A percentile compares a stretch with the other conserved stretches of the same genome.
phyloP scores from a whole-genome alignment of 1,284 basidiomycete species.

The Baeospora myosura region DNA sequence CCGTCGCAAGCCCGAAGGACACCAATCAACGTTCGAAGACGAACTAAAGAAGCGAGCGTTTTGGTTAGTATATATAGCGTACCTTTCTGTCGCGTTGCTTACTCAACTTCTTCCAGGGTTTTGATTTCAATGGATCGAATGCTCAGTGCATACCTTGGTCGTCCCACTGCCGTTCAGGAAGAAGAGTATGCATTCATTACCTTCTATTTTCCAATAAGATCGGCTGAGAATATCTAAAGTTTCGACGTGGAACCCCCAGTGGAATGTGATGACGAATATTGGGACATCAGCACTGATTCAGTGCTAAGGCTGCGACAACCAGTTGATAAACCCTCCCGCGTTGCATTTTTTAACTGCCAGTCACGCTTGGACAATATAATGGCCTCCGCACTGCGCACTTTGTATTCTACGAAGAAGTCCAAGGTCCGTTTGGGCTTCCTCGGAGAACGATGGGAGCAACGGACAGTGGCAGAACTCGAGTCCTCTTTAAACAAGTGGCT shows the following conservation, averaged over 20 bases:
- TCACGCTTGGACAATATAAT: conserved; percentile 54
- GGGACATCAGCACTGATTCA: conserved; percentile 29
- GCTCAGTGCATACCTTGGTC: conserved; percentile 45
- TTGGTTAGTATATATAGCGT: conserved; percentile 30
- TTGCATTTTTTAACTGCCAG: conserved; percentile 43
- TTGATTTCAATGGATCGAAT: conserved; percentile 37
- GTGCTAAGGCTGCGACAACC: conserved; percentile 42
- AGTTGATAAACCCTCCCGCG: conserved; percentile 34
- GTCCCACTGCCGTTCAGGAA: conserved; percentile 53
- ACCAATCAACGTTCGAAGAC: conserved; percentile 23
- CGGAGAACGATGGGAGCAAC: conserved; percentile 34
- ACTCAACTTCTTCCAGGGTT: too few relatives aligned
- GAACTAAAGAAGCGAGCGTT: conserved; percentile 51
- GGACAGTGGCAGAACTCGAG: conserved; percentile 11
- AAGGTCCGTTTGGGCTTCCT: conserved; percentile 42
- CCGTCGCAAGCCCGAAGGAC: conserved; percentile 22
- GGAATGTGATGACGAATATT: conserved; percentile 45
- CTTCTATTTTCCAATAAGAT: too few relatives aligned
- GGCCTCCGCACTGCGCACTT: conserved; percentile 46
- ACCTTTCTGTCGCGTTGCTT: neutral
- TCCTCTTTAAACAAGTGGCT: conserved; percentile 11
- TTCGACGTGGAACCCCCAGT: conserved; percentile 46
- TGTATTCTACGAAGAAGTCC: conserved; percentile 44
- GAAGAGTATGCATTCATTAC: conserved; percentile 38
- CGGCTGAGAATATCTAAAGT: conserved; percentile 17